These are phyloP conservation scores for Mycena crocata DNA, from an alignment of 768 basidiomycete genomes.

Conservation along the genomic window DNA sequence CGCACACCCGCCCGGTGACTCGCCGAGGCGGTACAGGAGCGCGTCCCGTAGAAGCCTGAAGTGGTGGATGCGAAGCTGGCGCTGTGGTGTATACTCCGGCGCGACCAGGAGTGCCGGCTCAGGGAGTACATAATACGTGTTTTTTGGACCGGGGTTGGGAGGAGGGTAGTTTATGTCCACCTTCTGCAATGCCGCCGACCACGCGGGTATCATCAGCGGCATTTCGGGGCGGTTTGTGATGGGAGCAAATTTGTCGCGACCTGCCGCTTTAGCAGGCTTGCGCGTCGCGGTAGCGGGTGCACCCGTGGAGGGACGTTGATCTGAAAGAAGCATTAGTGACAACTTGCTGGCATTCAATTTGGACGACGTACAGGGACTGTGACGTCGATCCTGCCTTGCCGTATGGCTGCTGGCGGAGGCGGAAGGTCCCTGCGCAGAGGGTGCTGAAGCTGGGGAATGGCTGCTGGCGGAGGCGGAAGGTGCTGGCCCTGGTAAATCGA, in stretches of 20 bases:
- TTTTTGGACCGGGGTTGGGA: neutral
- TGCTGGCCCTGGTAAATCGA: no score
- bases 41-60: neutral
- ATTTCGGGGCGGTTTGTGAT: neutral
- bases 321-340: no score
- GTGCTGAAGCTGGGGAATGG: no score
- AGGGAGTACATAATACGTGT: neutral
- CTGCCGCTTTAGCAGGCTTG: no score
- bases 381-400: no score
- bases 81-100: neutral
- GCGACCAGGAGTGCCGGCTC: slow-evolving; percentile 3
- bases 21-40: neutral
- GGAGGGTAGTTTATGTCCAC: neutral
- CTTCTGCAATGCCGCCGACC: neutral
- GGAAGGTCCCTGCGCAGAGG: no score
- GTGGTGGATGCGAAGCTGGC: neutral
- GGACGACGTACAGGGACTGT: no score
- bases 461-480: no score
- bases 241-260: neutral
- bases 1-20: neutral
- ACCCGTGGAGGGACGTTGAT: no score
- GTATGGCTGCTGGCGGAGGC: no score
- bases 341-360: no score
- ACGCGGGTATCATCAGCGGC: neutral
- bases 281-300: no score